Percentiles rank a stretch among this genome's conserved stretches.
These are phyloP conservation scores for Babesia ovata DNA, from an alignment of 169 alveolate genomes.

Conservation along the genomic window DNA sequence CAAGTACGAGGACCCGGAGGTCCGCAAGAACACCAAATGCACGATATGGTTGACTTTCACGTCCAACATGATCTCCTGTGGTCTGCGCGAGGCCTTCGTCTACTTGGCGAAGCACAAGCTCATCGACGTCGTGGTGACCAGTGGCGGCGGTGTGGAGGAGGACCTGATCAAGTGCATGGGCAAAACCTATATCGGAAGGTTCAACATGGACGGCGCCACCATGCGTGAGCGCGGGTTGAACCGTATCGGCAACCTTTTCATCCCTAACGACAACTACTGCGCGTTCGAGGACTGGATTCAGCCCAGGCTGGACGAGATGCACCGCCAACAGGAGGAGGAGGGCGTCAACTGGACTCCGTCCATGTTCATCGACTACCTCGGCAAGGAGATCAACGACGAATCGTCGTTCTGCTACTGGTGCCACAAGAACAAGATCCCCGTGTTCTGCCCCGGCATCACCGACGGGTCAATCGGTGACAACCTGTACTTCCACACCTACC, in stretches of 20 bases:
- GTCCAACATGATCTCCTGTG: conserved; percentile 95
- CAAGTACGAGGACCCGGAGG: conserved; percentile 71
- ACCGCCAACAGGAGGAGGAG: conserved; percentile 80
- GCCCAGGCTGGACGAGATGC: conserved; percentile 94
- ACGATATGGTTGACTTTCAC: conserved; percentile 96
- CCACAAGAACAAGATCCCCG: conserved; percentile 96
- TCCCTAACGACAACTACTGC: conserved; percentile 97
- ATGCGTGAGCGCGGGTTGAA: conserved; percentile 94
- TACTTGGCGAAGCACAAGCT: conserved; percentile 91
- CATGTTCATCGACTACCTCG: conserved; percentile 90
- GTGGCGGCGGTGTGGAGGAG: conserved; percentile 99
- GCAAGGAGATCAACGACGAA: conserved; percentile 94
- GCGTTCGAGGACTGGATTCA: conserved; percentile 96
- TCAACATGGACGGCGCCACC: conserved; percentile 87
- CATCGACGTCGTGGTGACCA: conserved; percentile 93
- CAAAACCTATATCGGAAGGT: conserved; percentile 89
- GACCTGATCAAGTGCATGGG: conserved; percentile 97
- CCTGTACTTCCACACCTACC: conserved; percentile 87
- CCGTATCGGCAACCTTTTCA: conserved; percentile 97
- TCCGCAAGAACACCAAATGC: conserved; percentile 85
- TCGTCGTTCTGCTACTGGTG: conserved; percentile 97
- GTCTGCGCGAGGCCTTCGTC: conserved; percentile 93
- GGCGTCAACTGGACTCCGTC: conserved; percentile 86
- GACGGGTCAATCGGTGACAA: conserved; percentile 99
- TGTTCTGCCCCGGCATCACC: conserved; percentile 99